Conservation (phyloP, 75 land plant species). For the Picea glauca region DNA sequence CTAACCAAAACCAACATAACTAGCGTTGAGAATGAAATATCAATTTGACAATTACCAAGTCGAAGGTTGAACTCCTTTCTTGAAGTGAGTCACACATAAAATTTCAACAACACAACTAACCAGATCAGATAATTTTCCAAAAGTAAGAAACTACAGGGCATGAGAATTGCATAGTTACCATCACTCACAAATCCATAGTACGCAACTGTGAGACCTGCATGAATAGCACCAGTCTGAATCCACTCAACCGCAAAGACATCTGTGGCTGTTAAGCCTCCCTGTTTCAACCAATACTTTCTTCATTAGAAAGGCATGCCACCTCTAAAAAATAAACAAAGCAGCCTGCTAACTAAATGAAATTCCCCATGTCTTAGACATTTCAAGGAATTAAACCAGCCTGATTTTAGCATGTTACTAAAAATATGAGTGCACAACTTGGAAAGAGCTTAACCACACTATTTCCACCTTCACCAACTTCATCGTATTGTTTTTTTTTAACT, state of each 20-base stretch:
- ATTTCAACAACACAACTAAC: not conserved
- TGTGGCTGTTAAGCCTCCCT: constrained; percentile 84
- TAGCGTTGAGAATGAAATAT: not conserved
- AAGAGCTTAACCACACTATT: too few species aligned
- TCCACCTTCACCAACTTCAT: too few species aligned
- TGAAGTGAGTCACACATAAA: not conserved
- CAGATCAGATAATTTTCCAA: not conserved
- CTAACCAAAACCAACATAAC: not conserved
- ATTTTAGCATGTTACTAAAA: too few species aligned
- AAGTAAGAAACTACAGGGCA: not conserved
- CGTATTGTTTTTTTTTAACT: too few species aligned
- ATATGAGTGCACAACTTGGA: too few species aligned
- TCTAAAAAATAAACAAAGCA: not conserved
- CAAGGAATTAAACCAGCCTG: too few species aligned
- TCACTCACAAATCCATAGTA: constrained; percentile 94
- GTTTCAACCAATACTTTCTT: constrained; percentile 21
- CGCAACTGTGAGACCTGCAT: constrained; percentile 79
- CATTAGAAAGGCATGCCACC: constrained; percentile 8
- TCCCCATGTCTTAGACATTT: too few species aligned
- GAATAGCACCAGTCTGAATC: constrained; percentile 74
- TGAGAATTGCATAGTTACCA: constrained; percentile 42
- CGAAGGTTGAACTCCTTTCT: not conserved
- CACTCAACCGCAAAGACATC: constrained; percentile 95
- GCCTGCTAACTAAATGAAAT: not conserved
- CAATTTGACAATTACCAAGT: not conserved